Base-by-base conservation (phyloP, 768 basidiomycete species). In the Mycena albidolilacea region DNA sequence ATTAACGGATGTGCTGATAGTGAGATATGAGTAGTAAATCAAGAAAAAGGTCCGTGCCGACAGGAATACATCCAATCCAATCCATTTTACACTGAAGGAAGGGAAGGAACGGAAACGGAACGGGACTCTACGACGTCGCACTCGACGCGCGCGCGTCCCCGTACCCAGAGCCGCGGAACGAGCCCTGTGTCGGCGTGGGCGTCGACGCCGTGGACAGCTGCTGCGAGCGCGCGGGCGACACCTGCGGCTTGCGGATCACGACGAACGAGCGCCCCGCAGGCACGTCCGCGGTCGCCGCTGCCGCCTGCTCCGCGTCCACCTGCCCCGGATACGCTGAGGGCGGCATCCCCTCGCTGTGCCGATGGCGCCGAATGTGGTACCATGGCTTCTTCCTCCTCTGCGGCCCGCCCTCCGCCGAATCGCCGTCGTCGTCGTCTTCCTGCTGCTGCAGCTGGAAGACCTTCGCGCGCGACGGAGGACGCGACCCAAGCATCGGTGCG, bases 321-420 rank as follows among this genome's bases (percentile, higher is more conserved):
- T n/a, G 82, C n/a, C 76, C 50, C 14, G 77, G 57, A 62, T 76
- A 78, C 63, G 73, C 68, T 35, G 77, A 75, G 17, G 81, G 69
- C 37, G 81, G 70, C 59, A 81, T 77, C 35, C 90, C 89, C 70
- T 87, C 90, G 76, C 91, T 92, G 71, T 91, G 87, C 62, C 92
- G 86, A 78, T 84, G 85, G 71, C 90, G 87, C 44, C 90, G 85
- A 23, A 93, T 79, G 65, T 89, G 89, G 78, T 90, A 93, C 93
- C 93, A 94, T n/a, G 86, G 86, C 78, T 87, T 91, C 85, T 90
- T 92, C 83, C 85, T 91, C 41, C 87, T 87, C 74, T 86, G 86
- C 59, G 21, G 39, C 59, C 59, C 59, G 41, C 80, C 80, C 46
- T 83, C 80, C 58, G 84, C 84, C 65, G 85, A 88, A 60, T 84